Evolutionary conservation across 2,329 filamentous ascomycete genomes (phyloP), one percentile per base, ranked within the genome.

Genomic region (Epichloe baconii): DNA sequence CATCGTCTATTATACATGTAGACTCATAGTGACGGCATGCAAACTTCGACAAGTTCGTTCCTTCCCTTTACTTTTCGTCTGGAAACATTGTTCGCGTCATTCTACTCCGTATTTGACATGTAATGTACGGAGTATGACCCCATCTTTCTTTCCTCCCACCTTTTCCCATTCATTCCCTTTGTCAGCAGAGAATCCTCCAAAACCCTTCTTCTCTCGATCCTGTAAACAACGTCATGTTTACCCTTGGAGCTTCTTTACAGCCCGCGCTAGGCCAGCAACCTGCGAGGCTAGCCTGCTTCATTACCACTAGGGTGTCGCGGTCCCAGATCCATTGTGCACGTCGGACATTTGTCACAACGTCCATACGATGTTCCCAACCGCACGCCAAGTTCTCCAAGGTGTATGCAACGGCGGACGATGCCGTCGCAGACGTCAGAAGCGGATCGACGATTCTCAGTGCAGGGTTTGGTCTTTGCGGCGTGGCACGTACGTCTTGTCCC

Each of bases 391-490:
- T 56, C 1, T 76, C 74, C 1, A 79, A 79, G 58, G 58, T 78
- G 1, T 77, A 68, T 57, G 62, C 63, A 3, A 77, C 72, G 4
- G 83, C 84, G 17, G 82, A 84, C 55, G 79, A 79, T 42, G 86
- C 86, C 5, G 77, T 89, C 41, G 77, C 79, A 3, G 85, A 88
- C 61, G 70, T 90, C 52, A 72, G 82, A 62, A 83, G 84, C 59
- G 79, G 85, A 50, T 82, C 80, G 11, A 85, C 79, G 0, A 72
- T 91, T 37, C 71, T 91, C 51, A 88, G 85, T 62, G 83, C 86
- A 15, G 87, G 86, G 1, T 91, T 91, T 64, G 87, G 87, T n/a
- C 76, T 91, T 12, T 90, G 85, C 58, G 86, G 86, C 56, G 83
- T 89, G 17, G 80, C 82, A 68, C 50, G 70, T 60, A 45, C 12